Evolutionary conservation across 768 basidiomycete genomes (phyloP).

Genomic region (Pholiota microspora): DNA sequence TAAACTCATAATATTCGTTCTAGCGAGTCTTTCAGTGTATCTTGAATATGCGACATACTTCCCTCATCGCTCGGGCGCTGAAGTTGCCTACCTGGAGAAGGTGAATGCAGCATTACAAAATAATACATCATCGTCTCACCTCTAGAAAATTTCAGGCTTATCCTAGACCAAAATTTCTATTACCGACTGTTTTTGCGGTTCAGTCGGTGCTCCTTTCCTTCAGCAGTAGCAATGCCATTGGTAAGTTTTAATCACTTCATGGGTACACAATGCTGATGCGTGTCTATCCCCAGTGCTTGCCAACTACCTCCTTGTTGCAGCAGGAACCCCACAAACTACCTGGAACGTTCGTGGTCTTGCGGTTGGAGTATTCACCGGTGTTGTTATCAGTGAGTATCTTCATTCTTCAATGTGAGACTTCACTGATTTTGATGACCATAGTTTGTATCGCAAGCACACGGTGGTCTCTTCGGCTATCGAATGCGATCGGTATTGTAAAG

Average conservation of each 20-base stretch:
- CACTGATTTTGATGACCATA: not conserved
- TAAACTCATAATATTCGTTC: slow-evolving; percentile 19
- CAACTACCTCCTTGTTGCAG: slow-evolving; percentile 33
- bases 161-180: slow-evolving; percentile 38
- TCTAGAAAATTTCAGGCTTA: slow-evolving; percentile 32
- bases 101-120: slow-evolving; percentile 14
- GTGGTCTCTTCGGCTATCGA: slow-evolving; percentile 37
- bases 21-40: slow-evolving; percentile 33
- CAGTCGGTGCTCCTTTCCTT: slow-evolving; percentile 36
- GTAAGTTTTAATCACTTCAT: slow-evolving; percentile 14
- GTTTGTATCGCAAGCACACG: slow-evolving; percentile 33
- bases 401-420: slow-evolving; percentile 1
- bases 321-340: slow-evolving; percentile 24
- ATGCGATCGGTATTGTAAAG: slow-evolving; percentile 33
- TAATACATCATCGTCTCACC: not conserved
- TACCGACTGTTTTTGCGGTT: slow-evolving; percentile 43
- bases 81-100: slow-evolving; percentile 47
- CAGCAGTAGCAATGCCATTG: slow-evolving; percentile 37
- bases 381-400: slow-evolving; percentile 26
- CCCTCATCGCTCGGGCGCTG: slow-evolving; percentile 47
- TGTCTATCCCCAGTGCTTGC: slow-evolving; percentile 27
- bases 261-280: not conserved
- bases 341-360: slow-evolving; percentile 36
- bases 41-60: slow-evolving; percentile 46
- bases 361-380: slow-evolving; percentile 29